Evolutionary conservation across 78 protist species (phyloP), one percentile per base, ranked within the genome.

Genomic region (Chrysochromulina parva): DNA sequence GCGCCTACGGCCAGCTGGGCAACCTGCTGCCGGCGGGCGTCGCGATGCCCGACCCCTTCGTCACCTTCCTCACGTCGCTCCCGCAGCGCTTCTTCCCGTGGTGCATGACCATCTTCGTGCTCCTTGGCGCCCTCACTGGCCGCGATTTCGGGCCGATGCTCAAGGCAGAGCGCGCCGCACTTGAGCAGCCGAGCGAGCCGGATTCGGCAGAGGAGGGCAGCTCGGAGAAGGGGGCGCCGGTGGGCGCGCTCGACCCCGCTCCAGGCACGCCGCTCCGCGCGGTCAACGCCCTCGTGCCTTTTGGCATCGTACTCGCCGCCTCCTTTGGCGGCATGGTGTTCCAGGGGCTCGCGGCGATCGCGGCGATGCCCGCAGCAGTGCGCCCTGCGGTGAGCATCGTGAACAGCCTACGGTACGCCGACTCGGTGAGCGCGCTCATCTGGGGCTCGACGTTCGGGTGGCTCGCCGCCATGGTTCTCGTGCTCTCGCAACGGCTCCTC

Each of bases 211-310:
- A 73, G 16, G 13, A 22, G 28, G 54, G 28, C 14, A 3, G 28
- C 11, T 22, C 82, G 13, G 82, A 3, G 54, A 52, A 5, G 13
- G 82, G 17, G 57, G 57, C 17, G 82, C 54, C 82, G 53, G 4
- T 13, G 28, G 66, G 88, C 20, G 54, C 88, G 50, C 71, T 84
- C 14, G 88, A 26, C 47, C 88, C 88, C 9, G 16, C n/a, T 22
- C 73, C 47, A 11, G 88, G 88, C 55, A 58, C 66, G 88, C 88
- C 88, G 55, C 88, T 17, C 11, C 88, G 66, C 54, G 14, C 58
- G 88, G 4, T 11, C 74, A 54, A 58, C 74, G 88, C 74, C 26
- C 28, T 58, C 19, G 13, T 59, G 24, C 88, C 88, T 1, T 58
- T 84, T 38, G 88, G 73, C n/a, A 2, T 38, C 22, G 26, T 84